These are phyloP conservation scores for Pseudomonodictys pantanalensis DNA, from an alignment of 495 filamentous ascomycete genomes.

Conservation along the genomic window DNA sequence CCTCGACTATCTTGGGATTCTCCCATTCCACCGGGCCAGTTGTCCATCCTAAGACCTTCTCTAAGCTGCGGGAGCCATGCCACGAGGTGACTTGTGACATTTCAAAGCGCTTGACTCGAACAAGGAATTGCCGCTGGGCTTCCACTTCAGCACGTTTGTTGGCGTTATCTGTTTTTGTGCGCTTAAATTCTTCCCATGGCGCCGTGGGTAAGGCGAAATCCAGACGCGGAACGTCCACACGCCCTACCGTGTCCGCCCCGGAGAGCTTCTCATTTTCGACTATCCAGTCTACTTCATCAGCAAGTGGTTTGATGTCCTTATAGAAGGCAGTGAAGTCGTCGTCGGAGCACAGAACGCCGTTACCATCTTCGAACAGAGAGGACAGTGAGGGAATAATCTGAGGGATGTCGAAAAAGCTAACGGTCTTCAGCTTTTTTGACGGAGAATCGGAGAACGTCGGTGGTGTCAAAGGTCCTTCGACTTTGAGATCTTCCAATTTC, in stretches of 20 bases:
- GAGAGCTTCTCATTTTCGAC: slow-evolving; percentile 63
- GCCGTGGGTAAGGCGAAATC: slow-evolving; percentile 57
- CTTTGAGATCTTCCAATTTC: slow-evolving; percentile 41
- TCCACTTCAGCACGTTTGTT: slow-evolving; percentile 19
- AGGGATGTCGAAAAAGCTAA: slow-evolving; percentile 42
- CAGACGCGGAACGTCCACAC: slow-evolving; percentile 57
- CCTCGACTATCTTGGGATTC: slow-evolving; percentile 38
- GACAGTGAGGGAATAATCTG: slow-evolving; percentile 35
- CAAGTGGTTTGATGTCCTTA: slow-evolving; percentile 48
- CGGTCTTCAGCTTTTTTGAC: slow-evolving; percentile 37
- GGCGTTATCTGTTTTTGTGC: background rate
- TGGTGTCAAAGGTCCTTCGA: slow-evolving; percentile 47
- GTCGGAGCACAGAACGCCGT: slow-evolving; percentile 31
- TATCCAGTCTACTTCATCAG: slow-evolving; percentile 42
- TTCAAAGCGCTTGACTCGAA: slow-evolving; percentile 28
- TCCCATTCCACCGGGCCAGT: slow-evolving; percentile 40
- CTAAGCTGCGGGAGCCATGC: slow-evolving; percentile 43
- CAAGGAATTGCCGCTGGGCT: slow-evolving; percentile 31
- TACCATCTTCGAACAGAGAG: slow-evolving; percentile 24
- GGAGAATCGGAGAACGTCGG: slow-evolving; percentile 31
- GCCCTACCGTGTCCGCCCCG: slow-evolving; percentile 54
- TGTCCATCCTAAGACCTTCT: slow-evolving; percentile 46
- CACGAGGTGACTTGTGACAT: slow-evolving; percentile 42
- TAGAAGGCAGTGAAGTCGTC: slow-evolving; percentile 45
- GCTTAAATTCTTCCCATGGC: slow-evolving; percentile 50